phyloP scores from a whole-genome alignment of 2,329 filamentous ascomycete genomes.

The Pseudogymnoascus sp. region DNA sequence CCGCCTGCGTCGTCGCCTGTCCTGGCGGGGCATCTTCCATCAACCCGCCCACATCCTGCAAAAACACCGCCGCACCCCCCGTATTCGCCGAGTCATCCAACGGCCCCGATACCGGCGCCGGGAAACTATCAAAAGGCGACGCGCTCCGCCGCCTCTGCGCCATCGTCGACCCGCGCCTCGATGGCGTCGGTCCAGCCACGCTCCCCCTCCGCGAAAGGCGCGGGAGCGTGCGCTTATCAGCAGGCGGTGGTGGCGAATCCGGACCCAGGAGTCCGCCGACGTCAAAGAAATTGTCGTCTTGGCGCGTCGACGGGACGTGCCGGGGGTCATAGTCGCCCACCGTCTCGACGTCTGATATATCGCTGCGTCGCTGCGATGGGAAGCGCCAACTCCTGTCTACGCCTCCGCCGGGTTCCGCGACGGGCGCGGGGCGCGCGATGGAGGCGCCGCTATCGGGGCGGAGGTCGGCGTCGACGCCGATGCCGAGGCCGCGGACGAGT shows the following conservation, averaged over 20 bases:
- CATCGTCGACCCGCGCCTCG: not conserved
- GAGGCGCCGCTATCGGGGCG: constrained; percentile 27
- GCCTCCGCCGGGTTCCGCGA: constrained; percentile 17
- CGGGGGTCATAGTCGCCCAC: constrained; percentile 11
- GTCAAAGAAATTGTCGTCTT: constrained; percentile 71
- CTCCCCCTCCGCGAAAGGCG: constrained; percentile 51
- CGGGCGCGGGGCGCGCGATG: constrained; percentile 24
- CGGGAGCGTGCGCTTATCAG: constrained; percentile 43
- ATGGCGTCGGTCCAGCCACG: constrained; percentile 37
- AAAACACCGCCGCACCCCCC: constrained; percentile 23
- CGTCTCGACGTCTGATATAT: constrained; percentile 35
- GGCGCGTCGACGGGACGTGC: constrained; percentile 34
- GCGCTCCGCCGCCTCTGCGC: not conserved
- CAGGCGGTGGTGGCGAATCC: constrained; percentile 24
- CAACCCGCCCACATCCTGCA: constrained; percentile 37
- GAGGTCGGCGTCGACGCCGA: constrained; percentile 51
- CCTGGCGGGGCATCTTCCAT: constrained; percentile 15
- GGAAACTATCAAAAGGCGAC: not conserved
- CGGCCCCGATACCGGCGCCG: constrained; percentile 8
- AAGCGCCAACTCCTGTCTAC: constrained; percentile 24
- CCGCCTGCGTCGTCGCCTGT: not conserved
- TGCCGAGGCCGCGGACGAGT: constrained; percentile 70
- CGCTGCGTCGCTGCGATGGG: constrained; percentile 30
- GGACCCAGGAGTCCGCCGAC: constrained; percentile 67
- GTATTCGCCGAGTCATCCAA: constrained; percentile 15